Percentiles rank a stretch among this genome's conserved stretches.
Conservation (phyloP, 2,329 filamentous ascomycete species). For the Reticulascus tulasneorum region DNA sequence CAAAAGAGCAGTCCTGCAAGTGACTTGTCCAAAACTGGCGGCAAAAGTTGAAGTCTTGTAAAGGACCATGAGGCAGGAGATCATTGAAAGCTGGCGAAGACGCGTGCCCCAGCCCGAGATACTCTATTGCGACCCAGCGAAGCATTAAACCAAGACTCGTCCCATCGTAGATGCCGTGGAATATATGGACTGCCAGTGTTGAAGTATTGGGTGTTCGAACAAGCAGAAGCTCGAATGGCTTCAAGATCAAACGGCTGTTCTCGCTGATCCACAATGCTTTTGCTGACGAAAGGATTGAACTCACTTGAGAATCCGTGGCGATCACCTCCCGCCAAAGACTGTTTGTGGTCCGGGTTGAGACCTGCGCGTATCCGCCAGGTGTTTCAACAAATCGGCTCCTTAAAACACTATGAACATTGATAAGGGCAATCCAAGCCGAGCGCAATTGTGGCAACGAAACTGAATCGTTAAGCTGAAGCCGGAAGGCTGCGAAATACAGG, state of each 20-base stretch:
- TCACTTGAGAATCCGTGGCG: slow-evolving; percentile 22
- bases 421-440: slow-evolving; percentile 53
- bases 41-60: slow-evolving; percentile 40
- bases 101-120: slow-evolving; percentile 28
- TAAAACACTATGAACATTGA: slow-evolving; percentile 57
- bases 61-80: slow-evolving; percentile 64
- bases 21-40: slow-evolving; percentile 65
- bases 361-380: slow-evolving; percentile 72
- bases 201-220: slow-evolving; percentile 22
- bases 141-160: slow-evolving; percentile 70
- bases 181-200: slow-evolving; percentile 63
- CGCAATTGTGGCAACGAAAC: slow-evolving; percentile 46
- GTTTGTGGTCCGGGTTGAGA: slow-evolving; percentile 45
- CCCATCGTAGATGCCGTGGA: slow-evolving; percentile 86
- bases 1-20: slow-evolving; percentile 33
- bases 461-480: slow-evolving; percentile 45
- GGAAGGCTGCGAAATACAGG: slow-evolving; percentile 76
- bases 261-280: slow-evolving; percentile 48
- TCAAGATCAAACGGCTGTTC: slow-evolving; percentile 45
- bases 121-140: slow-evolving; percentile 49
- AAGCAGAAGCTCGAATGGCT: slow-evolving; percentile 49
- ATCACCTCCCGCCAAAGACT: slow-evolving; percentile 41
- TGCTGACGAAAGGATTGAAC: slow-evolving; percentile 27
- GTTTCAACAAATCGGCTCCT: slow-evolving; percentile 71
- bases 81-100: slow-evolving; percentile 59